Percentiles rank a stretch among this genome's conserved stretches.
Evolutionary conservation across 176 grass and related monocot species (phyloP).

Genomic region (Ensete glaucum): DNA sequence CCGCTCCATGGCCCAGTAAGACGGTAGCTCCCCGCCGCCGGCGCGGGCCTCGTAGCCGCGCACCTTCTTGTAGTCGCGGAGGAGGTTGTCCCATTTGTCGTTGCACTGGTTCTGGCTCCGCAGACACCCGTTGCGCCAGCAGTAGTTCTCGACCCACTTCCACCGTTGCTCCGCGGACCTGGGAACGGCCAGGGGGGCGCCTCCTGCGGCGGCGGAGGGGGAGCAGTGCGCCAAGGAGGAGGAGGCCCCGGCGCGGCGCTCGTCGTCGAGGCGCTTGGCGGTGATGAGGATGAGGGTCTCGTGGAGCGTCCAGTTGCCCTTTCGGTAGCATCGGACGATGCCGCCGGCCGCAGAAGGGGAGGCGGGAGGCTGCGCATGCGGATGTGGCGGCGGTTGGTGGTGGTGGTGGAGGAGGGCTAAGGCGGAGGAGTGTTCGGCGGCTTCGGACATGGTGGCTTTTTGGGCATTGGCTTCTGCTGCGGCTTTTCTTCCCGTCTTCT

Average conservation of each 20-base stretch:
- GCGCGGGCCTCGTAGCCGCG: conserved; percentile 68
- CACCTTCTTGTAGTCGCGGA: conserved; percentile 99
- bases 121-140: conserved; percentile 83
- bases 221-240: conserved; percentile 3
- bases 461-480: conserved; percentile 22
- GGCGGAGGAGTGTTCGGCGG: conserved; percentile 20
- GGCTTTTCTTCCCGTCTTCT: background rate
- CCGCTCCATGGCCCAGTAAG: conserved; percentile 94
- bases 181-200: conserved; percentile 1
- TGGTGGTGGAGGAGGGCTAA: conserved; percentile 12
- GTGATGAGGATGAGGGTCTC: conserved; percentile 96
- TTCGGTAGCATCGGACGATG: conserved; percentile 69
- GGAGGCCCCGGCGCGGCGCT: conserved; percentile 41
- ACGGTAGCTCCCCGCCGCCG: conserved; percentile 1
- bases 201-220: background rate
- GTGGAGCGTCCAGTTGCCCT: conserved; percentile 96
- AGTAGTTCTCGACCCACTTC: conserved; percentile 99
- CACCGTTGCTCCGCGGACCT: conserved; percentile 87
- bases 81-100: conserved; percentile 99
- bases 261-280: conserved; percentile 86
- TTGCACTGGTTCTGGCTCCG: conserved; percentile 99
- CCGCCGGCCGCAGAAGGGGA: conserved; percentile 34
- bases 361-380: conserved; percentile 33
- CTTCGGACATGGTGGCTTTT: conserved; percentile 41
- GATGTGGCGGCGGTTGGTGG: background rate